Percentiles rank a stretch among this genome's conserved stretches.
These are phyloP conservation scores for Boletus edulis DNA, from an alignment of 768 basidiomycete genomes.

Conservation along the genomic window DNA sequence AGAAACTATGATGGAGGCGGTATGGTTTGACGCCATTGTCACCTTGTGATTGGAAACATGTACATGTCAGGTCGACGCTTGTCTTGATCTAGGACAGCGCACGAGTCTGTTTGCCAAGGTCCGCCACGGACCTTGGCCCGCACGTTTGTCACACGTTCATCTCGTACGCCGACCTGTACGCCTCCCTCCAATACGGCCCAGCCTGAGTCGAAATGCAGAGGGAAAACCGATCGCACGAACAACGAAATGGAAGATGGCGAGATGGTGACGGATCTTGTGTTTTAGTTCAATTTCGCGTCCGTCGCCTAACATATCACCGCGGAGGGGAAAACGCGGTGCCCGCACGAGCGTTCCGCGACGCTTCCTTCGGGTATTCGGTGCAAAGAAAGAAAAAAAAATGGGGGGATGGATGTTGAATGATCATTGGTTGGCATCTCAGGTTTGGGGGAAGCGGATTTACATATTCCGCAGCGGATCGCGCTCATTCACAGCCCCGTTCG, in stretches of 20 bases:
- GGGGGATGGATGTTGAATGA: too few species aligned
- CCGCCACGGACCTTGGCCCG: neutral
- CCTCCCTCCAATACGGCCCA: neutral
- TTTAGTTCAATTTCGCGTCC: slow-evolving; percentile 6
- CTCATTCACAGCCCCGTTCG: slow-evolving; percentile 1
- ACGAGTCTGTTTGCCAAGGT: neutral
- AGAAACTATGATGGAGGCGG: neutral
- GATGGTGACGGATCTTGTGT: neutral
- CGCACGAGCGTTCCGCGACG: slow-evolving; percentile 24
- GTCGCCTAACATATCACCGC: slow-evolving; percentile 12
- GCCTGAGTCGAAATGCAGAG: neutral
- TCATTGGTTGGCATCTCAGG: neutral
- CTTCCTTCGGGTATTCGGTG: slow-evolving; percentile 12
- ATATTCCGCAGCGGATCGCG: neutral
- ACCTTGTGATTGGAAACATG: neutral
- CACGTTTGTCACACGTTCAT: slow-evolving; percentile 15
- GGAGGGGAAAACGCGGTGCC: neutral
- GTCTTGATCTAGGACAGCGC: neutral
- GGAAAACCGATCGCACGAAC: neutral
- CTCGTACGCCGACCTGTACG: neutral
- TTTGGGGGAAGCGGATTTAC: slow-evolving; percentile 2
- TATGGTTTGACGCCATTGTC: neutral
- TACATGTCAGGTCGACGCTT: neutral
- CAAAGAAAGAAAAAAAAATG: neutral
- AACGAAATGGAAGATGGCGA: slow-evolving; percentile 5